Evolutionary conservation across 441 rosid species (phyloP).

Genomic region (Erodium trifolium): DNA sequence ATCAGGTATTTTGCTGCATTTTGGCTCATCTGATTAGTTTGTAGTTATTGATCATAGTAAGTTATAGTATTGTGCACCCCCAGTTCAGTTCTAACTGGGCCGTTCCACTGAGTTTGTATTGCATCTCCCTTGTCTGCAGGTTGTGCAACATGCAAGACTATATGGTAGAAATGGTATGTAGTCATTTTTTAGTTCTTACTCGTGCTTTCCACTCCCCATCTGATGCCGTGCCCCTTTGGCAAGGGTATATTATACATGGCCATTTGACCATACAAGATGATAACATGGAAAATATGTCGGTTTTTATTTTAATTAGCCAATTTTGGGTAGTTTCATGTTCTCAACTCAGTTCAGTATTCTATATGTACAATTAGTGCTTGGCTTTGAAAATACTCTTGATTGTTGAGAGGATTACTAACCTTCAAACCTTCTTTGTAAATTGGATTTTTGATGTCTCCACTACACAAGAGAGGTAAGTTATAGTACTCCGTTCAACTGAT

Average conservation of each 20-base stretch:
- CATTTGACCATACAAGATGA: background rate
- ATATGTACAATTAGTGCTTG: background rate
- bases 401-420: background rate
- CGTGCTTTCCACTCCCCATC: background rate
- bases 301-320: background rate
- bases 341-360: background rate
- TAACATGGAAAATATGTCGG: background rate
- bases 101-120: constrained; percentile 11
- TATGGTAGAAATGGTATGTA: constrained; percentile 74
- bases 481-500: background rate
- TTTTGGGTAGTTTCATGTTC: background rate
- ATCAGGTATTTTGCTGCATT: constrained; percentile 50
- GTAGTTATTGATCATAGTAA: background rate
- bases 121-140: constrained; percentile 40
- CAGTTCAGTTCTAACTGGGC: background rate
- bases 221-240: background rate
- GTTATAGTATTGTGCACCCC: background rate
- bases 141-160: constrained; percentile 53
- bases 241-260: background rate
- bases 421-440: background rate
- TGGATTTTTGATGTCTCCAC: background rate
- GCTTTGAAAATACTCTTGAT: background rate
- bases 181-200: background rate
- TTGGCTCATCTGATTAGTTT: constrained; percentile 4
- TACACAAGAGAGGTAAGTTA: background rate